Base-by-base conservation (phyloP, 495 filamentous ascomycete species). In the Lasiosphaeris hirsuta region DNA sequence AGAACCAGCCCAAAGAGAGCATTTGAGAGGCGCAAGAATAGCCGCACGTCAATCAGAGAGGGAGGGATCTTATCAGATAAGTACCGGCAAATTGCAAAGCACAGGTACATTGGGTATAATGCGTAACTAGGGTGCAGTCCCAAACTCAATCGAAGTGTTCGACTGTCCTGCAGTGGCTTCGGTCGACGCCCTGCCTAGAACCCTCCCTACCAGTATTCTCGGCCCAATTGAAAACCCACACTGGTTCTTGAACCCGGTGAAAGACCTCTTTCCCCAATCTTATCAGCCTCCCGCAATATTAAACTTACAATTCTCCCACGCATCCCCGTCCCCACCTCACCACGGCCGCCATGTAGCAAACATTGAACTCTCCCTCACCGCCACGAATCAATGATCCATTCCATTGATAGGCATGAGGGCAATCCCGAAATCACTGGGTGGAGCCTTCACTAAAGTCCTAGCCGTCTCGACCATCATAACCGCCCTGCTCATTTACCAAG, bases 391-490 rank as follows among this genome's bases (percentile, higher is more conserved):
- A n/a, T n/a, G n/a, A 51, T 39, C 10, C 10, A 11, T 18, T 14
- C 10, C n/a, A 1, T 51, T 51, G 33, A 14, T 37, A 33, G 13
- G 7, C 13, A 39, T 37, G 6, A 51, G 10, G 33, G 35, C 11
- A 8, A 10, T 38, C 5, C 30, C 38, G 5, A 13, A 38, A 6
- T 3, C 13, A 6, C 48, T 51, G 5, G 8, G 48, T 14, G 9
- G 13, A 13, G 33, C 48, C 6, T 51, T 51, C 48, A 51, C 15
- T 4, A 15, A 7, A 1, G 3, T 51, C 35, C 48, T 51, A 1
- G 36, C 33, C 48, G 48, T n/a, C n/a, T n/a, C 48, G 4, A 51
- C n/a, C n/a, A n/a, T n/a, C n/a, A n/a, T 51, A 33, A 51, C 13
- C 11, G 48, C 48, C 35, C 13, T 51, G 4, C 33, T 51, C 35